phyloP scores from a whole-genome alignment of 2,329 filamentous ascomycete genomes.

The Fusarium tricinctum region DNA sequence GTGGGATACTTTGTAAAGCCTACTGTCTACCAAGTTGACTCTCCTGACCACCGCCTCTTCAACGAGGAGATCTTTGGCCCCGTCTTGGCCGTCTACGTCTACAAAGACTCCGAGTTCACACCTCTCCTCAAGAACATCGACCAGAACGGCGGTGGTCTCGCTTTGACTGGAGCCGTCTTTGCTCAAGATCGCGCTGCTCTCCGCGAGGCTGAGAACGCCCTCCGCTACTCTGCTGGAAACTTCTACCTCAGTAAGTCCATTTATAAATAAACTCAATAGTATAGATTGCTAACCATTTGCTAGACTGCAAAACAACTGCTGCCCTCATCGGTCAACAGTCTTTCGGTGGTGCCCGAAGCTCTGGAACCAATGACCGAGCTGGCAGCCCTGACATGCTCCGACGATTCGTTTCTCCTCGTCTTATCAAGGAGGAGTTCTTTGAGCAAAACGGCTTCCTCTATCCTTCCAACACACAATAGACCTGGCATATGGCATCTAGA shows the following conservation, averaged over 20 bases:
- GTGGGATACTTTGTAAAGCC: slow-evolving; percentile 88
- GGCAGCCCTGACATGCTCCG: slow-evolving; percentile 64
- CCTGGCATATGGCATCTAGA: slow-evolving; percentile 23
- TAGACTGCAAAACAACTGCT: slow-evolving; percentile 68
- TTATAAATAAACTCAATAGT: accelerated
- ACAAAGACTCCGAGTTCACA: slow-evolving; percentile 72
- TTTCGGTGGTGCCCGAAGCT: slow-evolving; percentile 66
- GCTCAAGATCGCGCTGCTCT: slow-evolving; percentile 63
- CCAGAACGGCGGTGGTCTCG: slow-evolving; percentile 59
- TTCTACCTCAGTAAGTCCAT: slow-evolving; percentile 63
- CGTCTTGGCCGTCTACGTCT: slow-evolving; percentile 79
- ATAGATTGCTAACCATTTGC: background rate
- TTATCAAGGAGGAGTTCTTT: slow-evolving; percentile 66
- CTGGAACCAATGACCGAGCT: slow-evolving; percentile 70
- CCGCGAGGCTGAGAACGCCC: slow-evolving; percentile 63
- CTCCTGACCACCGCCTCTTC: slow-evolving; percentile 80
- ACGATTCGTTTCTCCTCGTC: slow-evolving; percentile 65
- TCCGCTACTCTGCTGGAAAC: slow-evolving; percentile 69
- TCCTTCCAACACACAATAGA: slow-evolving; percentile 62
- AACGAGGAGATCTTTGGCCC: slow-evolving; percentile 87
- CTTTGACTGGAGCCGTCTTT: slow-evolving; percentile 65
- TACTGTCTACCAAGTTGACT: slow-evolving; percentile 81
- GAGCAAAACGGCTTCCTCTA: slow-evolving; percentile 60
- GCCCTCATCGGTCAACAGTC: slow-evolving; percentile 69
- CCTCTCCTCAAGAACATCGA: slow-evolving; percentile 57